These are phyloP conservation scores for Leccinum imitatum DNA, from an alignment of 768 basidiomycete genomes.

Conservation along the genomic window DNA sequence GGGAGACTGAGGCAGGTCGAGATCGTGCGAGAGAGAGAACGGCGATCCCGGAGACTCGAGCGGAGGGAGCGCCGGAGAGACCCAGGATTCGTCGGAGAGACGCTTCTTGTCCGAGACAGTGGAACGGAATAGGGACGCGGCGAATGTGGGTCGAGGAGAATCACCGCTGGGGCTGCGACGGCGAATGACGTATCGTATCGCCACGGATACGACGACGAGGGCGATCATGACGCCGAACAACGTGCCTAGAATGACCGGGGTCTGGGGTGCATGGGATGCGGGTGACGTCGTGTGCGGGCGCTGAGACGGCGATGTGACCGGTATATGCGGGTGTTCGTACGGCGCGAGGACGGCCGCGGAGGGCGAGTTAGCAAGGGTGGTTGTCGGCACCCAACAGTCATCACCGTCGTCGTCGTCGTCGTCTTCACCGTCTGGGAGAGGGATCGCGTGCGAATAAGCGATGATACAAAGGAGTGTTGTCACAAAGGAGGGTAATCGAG, in stretches of 20 bases:
- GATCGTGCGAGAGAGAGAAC: slow-evolving; percentile 5
- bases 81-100: slow-evolving; percentile 30
- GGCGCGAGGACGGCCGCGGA: slow-evolving; percentile 11
- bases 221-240: slow-evolving; percentile 17
- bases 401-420: slow-evolving; percentile 16
- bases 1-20: slow-evolving; percentile 11
- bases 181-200: slow-evolving; percentile 14
- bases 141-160: slow-evolving; percentile 7
- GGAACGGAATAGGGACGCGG: not conserved
- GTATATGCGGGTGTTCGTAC: slow-evolving; percentile 10
- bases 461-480: slow-evolving; percentile 16
- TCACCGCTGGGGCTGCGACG: slow-evolving; percentile 10
- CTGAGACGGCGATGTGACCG: slow-evolving; percentile 12
- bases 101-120: slow-evolving; percentile 13
- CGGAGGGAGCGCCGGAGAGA: slow-evolving; percentile 15
- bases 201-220: slow-evolving; percentile 5
- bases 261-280: slow-evolving; percentile 2
- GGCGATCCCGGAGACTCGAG: slow-evolving; percentile 10
- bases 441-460: not conserved
- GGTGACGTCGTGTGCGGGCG: slow-evolving; percentile 13
- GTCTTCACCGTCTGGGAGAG: slow-evolving; percentile 2
- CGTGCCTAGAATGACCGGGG: slow-evolving; percentile 17
- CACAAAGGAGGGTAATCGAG: slow-evolving; percentile 19
- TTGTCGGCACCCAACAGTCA: not conserved
- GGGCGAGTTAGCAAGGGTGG: not conserved